These are phyloP conservation scores for Quercus ilex DNA, from an alignment of 306 rosid genomes.

Conservation along the genomic window DNA sequence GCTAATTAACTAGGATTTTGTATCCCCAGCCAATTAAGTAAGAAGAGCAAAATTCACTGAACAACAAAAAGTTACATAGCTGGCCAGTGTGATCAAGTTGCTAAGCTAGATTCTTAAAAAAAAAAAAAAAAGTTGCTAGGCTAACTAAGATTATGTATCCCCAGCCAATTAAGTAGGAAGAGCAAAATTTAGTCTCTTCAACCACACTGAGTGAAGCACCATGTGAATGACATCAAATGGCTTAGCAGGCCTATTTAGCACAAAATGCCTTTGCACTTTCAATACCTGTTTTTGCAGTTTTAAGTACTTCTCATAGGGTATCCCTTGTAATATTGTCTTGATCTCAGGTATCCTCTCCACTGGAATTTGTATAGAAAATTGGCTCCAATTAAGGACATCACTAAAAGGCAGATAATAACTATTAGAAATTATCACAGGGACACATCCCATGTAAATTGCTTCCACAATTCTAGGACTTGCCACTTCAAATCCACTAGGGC, in stretches of 20 bases:
- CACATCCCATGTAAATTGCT: slow-evolving; percentile 68
- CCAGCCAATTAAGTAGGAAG: slow-evolving; percentile 8
- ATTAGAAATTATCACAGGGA: slow-evolving; percentile 60
- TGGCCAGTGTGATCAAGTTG: too few relatives aligned
- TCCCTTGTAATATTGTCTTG: slow-evolving; percentile 44
- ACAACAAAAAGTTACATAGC: too few relatives aligned
- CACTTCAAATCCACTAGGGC: slow-evolving; percentile 85
- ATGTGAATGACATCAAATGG: slow-evolving; percentile 70
- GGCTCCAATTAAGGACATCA: slow-evolving; percentile 72
- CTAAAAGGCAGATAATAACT: slow-evolving; percentile 61
- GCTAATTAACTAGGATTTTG: not conserved
- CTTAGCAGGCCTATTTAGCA: slow-evolving; percentile 54
- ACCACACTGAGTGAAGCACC: slow-evolving; percentile 80
- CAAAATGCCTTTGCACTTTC: slow-evolving; percentile 51
- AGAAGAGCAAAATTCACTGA: slow-evolving; percentile 2
- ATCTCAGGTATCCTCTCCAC: slow-evolving; percentile 47
- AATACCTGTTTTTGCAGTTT: slow-evolving; percentile 41
- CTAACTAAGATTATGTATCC: not conserved
- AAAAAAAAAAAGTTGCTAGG: not conserved
- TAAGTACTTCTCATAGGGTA: slow-evolving; percentile 40
- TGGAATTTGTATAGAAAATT: slow-evolving; percentile 55
- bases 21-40: not conserved
- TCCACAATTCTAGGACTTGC: slow-evolving; percentile 84
- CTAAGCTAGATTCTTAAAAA: too few relatives aligned
- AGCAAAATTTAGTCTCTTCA: slow-evolving; percentile 48